Percentiles rank a stretch among this genome's conserved stretches.
Evolutionary conservation across 2,329 filamentous ascomycete species (phyloP).

Genomic region (Aspergillus chevalieri): DNA sequence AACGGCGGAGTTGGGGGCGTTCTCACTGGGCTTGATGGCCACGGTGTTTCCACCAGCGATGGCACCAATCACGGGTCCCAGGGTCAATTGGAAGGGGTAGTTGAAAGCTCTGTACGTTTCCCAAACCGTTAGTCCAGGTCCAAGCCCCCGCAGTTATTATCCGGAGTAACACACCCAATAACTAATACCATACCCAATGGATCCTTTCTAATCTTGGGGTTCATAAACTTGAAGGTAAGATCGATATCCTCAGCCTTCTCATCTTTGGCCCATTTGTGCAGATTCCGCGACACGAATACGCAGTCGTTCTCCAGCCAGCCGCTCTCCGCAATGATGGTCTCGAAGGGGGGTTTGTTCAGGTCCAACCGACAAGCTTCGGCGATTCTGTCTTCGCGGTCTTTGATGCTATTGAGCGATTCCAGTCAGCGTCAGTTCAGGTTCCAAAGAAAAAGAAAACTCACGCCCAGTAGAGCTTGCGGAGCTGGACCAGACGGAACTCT

Average conservation of each 20-base stretch:
- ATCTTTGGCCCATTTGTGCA: constrained; percentile 77
- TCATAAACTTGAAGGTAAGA: constrained; percentile 61
- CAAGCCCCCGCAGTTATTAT: not conserved
- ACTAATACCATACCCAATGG: constrained; percentile 77
- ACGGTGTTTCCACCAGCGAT: constrained; percentile 89
- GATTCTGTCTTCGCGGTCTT: constrained; percentile 69
- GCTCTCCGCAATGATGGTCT: constrained; percentile 68
- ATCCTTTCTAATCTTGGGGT: constrained; percentile 75
- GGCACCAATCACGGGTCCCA: constrained; percentile 77
- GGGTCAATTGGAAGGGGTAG: constrained; percentile 75
- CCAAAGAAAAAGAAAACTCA: constrained; percentile 23
- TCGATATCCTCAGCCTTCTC: constrained; percentile 67
- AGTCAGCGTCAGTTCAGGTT: not conserved
- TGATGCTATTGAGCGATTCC: constrained; percentile 43
- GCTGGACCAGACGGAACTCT: constrained; percentile 74
- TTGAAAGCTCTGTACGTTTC: constrained; percentile 66
- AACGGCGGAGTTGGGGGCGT: constrained; percentile 67
- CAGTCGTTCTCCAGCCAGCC: constrained; percentile 76
- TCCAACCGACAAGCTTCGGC: constrained; percentile 70
- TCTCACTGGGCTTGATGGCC: constrained; percentile 85
- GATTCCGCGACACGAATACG: constrained; percentile 67
- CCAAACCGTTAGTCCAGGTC: not conserved
- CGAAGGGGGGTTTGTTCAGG: constrained; percentile 69
- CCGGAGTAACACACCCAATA: constrained; percentile 56
- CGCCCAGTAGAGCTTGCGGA: constrained; percentile 94